Conservation (phyloP, 371 early-diverging fungal genomes). For the Mucor lusitanicus region DNA sequence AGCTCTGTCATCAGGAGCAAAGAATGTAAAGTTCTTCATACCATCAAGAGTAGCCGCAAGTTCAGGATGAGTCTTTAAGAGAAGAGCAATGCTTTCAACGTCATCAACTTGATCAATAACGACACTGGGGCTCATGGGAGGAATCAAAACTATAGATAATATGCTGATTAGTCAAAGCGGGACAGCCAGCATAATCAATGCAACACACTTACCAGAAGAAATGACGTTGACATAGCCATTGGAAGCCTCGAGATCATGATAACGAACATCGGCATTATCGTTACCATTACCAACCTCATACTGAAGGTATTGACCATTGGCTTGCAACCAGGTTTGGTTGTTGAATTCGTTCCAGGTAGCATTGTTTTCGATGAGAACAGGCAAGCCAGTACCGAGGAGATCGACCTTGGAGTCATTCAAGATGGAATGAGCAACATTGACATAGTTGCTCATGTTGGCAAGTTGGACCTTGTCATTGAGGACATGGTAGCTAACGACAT, state of each 20-base stretch:
- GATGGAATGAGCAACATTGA: slow-evolving; percentile 23
- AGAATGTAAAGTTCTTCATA: slow-evolving; percentile 35
- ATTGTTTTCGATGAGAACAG: slow-evolving; percentile 31
- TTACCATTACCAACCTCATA: slow-evolving; percentile 35
- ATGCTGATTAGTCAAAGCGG: not conserved
- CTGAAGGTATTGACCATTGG: slow-evolving; percentile 6
- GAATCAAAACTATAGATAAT: slow-evolving; percentile 29
- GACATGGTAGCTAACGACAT: slow-evolving; percentile 40
- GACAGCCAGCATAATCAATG: not conserved
- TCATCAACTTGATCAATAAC: slow-evolving; percentile 19
- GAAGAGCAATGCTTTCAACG: slow-evolving; percentile 5
- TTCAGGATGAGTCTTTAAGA: slow-evolving; percentile 10
- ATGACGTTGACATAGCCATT: slow-evolving; percentile 46
- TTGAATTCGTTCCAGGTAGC: slow-evolving; percentile 9
- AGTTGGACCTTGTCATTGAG: slow-evolving; percentile 26
- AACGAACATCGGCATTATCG: slow-evolving; percentile 15
- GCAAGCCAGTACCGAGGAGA: slow-evolving; percentile 22
- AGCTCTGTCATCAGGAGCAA: slow-evolving; percentile 36
- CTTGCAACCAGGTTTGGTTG: slow-evolving; percentile 14
- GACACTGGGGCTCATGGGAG: slow-evolving; percentile 27
- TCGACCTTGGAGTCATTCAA: slow-evolving; percentile 29
- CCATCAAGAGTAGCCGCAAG: slow-evolving; percentile 20
- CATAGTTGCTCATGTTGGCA: slow-evolving; percentile 11
- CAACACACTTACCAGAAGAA: slow-evolving; percentile 19
- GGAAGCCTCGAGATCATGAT: slow-evolving; percentile 33